Conservation (phyloP, 768 basidiomycete species). For the Mycena floridula region DNA sequence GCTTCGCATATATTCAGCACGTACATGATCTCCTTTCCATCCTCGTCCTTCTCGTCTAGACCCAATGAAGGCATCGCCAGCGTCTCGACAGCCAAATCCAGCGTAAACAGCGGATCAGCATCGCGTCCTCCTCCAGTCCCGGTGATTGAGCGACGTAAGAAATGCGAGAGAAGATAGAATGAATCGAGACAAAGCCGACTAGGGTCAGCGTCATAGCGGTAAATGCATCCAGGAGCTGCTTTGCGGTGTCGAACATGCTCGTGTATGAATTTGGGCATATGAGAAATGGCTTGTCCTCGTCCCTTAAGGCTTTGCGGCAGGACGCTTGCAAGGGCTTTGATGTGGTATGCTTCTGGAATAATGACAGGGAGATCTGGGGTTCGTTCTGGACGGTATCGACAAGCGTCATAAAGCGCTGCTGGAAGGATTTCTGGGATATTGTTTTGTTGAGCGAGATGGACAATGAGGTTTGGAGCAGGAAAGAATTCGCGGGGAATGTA, state of each 20-base stretch:
- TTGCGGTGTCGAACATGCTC: too few relatives aligned
- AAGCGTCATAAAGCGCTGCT: neutral
- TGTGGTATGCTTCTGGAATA: too few relatives aligned
- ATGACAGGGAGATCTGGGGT: too few relatives aligned
- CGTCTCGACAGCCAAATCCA: neutral
- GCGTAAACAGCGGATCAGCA: neutral
- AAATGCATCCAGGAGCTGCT: too few relatives aligned
- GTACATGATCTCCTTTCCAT: too few relatives aligned
- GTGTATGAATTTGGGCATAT: too few relatives aligned
- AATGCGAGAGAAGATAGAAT: neutral
- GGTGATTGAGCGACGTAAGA: neutral
- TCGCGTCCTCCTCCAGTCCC: neutral
- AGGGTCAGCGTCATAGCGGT: neutral
- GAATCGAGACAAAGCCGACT: neutral
- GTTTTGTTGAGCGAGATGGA: neutral
- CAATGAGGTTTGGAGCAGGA: neutral
- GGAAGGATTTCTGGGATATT: neutral
- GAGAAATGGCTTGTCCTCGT: too few relatives aligned
- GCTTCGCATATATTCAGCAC: too few relatives aligned
- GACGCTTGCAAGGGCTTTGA: too few relatives aligned
- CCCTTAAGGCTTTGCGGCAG: too few relatives aligned
- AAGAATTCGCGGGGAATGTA: slow-evolving; percentile 31
- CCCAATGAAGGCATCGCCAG: too few relatives aligned
- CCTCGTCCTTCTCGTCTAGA: too few relatives aligned
- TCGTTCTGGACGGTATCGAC: neutral